These are phyloP conservation scores for Psilocybe azurescens DNA, from an alignment of 768 basidiomycete genomes.

Conservation along the genomic window DNA sequence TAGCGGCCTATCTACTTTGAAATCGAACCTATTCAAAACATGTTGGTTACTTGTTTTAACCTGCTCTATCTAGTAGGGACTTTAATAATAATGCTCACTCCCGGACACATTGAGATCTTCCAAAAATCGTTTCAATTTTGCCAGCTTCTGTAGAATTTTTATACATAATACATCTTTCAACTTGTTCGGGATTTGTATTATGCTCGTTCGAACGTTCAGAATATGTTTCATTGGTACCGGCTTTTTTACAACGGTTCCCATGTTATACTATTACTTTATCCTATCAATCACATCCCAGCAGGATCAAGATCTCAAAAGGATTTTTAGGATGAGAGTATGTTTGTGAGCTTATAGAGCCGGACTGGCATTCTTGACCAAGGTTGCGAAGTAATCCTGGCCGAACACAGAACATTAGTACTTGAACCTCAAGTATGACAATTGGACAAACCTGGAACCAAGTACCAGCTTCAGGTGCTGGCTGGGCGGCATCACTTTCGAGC, in stretches of 20 bases:
- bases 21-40: too few relatives aligned
- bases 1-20: too few relatives aligned
- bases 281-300: background rate
- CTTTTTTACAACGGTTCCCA: background rate
- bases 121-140: too few relatives aligned
- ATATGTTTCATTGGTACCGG: background rate
- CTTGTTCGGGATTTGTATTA: too few relatives aligned
- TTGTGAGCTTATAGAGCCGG: constrained; percentile 47
- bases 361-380: constrained; percentile 58
- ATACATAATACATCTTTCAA: too few relatives aligned
- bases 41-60: too few relatives aligned
- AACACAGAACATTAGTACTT: background rate
- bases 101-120: too few relatives aligned
- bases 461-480: constrained; percentile 66
- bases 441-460: constrained; percentile 62
- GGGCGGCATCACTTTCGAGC: constrained; percentile 49
- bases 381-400: constrained; percentile 55
- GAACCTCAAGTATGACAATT: background rate
- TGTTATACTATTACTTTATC: background rate
- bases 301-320: background rate
- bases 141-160: too few relatives aligned
- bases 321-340: background rate
- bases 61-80: too few relatives aligned
- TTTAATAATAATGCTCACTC: too few relatives aligned
- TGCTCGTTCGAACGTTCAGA: too few relatives aligned